Percentiles rank a stretch among this genome's conserved stretches.
These are phyloP conservation scores for Dipteronia dyeriana DNA, from an alignment of 345 rosid species.

Conservation along the genomic window DNA sequence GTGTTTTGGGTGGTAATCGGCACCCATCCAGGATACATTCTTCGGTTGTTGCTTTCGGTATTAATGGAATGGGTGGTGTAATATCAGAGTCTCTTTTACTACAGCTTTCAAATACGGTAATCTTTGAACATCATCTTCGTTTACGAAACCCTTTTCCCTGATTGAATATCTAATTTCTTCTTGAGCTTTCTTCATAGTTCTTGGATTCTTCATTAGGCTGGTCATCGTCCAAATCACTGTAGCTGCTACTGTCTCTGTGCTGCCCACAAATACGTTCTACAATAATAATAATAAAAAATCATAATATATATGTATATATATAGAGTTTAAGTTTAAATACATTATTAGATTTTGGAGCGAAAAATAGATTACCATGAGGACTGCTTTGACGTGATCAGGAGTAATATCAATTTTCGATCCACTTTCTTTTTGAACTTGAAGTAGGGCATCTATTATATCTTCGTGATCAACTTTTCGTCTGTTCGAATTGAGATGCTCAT, in stretches of 20 bases:
- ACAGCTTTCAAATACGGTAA: conserved; percentile 41
- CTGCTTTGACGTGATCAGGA: conserved; percentile 47
- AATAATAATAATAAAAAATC: not conserved
- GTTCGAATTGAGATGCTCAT: conserved; percentile 33
- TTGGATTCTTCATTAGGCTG: conserved; percentile 29
- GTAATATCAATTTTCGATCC: conserved; percentile 26
- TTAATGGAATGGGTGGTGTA: conserved; percentile 28
- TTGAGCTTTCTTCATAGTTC: conserved; percentile 36
- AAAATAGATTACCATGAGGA: conserved; percentile 41
- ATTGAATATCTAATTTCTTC: conserved; percentile 24
- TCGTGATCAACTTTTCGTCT: conserved; percentile 25
- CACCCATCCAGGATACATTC: conserved; percentile 22
- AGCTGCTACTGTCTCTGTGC: conserved; percentile 30
- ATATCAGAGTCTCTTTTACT: conserved; percentile 39
- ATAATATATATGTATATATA: no score
- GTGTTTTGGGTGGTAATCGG: conserved; percentile 23
- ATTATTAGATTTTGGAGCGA: no score
- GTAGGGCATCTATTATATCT: conserved; percentile 43
- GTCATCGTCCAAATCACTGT: conserved; percentile 42
- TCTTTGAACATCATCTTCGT: conserved; percentile 31
- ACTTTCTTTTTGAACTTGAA: conserved; percentile 29
- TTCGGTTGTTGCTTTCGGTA: conserved; percentile 28
- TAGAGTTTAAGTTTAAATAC: no score
- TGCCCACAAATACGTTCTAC: conserved; percentile 35
- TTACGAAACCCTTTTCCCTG: conserved; percentile 25